Evolutionary conservation across 805 yeast genomes (phyloP).

Genomic region (Saccharomycopsis sp.): DNA sequence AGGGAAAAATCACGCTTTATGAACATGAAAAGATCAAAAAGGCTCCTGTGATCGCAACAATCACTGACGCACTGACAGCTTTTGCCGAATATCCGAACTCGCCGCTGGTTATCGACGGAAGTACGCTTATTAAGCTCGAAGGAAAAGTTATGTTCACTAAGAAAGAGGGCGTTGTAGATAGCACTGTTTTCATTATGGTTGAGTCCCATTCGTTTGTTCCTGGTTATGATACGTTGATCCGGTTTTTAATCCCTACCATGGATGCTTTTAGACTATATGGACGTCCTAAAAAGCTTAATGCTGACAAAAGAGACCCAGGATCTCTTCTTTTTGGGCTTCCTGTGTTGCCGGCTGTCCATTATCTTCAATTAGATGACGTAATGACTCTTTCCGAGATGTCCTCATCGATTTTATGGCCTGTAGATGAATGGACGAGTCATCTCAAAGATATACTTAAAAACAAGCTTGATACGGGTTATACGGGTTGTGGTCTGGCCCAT

Average conservation of each 20-base stretch:
- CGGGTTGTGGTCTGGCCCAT: conserved; percentile 68
- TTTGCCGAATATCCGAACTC: conserved; percentile 93
- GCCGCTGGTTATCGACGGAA: conserved; percentile 70
- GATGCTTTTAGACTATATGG: conserved; percentile 80
- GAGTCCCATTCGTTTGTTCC: conserved; percentile 75
- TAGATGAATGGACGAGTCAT: conserved; percentile 51
- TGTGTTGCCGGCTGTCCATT: conserved; percentile 69
- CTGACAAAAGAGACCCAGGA: conserved; percentile 59
- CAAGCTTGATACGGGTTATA: conserved; percentile 55
- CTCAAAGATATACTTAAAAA: conserved; percentile 49
- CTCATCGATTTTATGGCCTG: conserved; percentile 41
- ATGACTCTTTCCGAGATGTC: conserved; percentile 35
- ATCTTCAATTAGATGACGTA: conserved; percentile 59
- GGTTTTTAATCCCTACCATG: conserved; percentile 67
- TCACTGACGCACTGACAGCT: conserved; percentile 60
- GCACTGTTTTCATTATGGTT: conserved; percentile 76
- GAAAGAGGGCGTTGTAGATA: conserved; percentile 44
- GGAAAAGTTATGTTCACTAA: conserved; percentile 61
- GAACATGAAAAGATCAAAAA: conserved; percentile 73
- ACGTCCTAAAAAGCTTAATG: conserved; percentile 66
- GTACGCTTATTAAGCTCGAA: conserved; percentile 84
- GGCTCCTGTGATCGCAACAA: conserved; percentile 69
- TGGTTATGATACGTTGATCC: conserved; percentile 76
- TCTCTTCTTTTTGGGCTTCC: conserved; percentile 80
- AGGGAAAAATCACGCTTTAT: conserved; percentile 73